A percentile compares a stretch with the other conserved stretches of the same genome.
Conservation (phyloP, 768 basidiomycete species). For the Mycena metata region DNA sequence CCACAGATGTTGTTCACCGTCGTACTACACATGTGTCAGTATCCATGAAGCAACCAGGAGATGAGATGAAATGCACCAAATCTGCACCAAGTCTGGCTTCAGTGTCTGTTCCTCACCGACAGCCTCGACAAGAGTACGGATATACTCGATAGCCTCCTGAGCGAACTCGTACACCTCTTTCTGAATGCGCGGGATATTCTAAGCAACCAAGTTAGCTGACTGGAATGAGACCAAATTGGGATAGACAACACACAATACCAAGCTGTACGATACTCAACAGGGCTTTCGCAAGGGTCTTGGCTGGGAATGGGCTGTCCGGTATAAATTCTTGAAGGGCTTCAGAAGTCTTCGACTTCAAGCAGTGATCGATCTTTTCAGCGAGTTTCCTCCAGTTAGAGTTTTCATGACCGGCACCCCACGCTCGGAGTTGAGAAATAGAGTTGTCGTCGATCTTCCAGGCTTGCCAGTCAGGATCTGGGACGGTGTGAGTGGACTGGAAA, state of each 20-base stretch:
- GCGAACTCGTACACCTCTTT: conserved; percentile 20
- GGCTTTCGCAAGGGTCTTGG: conserved; percentile 19
- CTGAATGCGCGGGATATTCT: conserved; percentile 5
- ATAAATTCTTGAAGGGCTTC: conserved; percentile 16
- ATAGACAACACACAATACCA: conserved; percentile 22
- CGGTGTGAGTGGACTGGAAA: too few species aligned
- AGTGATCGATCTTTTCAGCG: conserved; percentile 4
- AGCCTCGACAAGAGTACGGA: conserved; percentile 21
- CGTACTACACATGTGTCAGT: conserved; percentile 20
- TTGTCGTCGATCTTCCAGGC: conserved; percentile 25
- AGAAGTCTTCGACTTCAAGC: conserved; percentile 16
- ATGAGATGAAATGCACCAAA: conserved; percentile 25
- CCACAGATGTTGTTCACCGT: conserved; percentile 20
- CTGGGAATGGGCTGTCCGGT: too few species aligned
- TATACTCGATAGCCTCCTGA: conserved; percentile 22
- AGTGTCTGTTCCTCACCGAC: neutral
- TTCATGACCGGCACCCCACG: conserved; percentile 10
- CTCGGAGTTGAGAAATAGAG: conserved; percentile 9
- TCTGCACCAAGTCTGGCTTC: conserved; percentile 6
- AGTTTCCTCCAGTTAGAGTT: conserved; percentile 22
- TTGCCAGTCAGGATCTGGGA: conserved; percentile 19
- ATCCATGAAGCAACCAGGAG: conserved; percentile 22
- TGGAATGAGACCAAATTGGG: conserved; percentile 14
- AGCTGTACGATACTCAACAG: conserved; percentile 24
- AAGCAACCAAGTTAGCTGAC: conserved; percentile 14